Percentiles rank a stretch among this genome's conserved stretches.
These are phyloP conservation scores for Schizophyllum amplum DNA, from an alignment of 1,284 basidiomycete genomes.

Conservation along the genomic window DNA sequence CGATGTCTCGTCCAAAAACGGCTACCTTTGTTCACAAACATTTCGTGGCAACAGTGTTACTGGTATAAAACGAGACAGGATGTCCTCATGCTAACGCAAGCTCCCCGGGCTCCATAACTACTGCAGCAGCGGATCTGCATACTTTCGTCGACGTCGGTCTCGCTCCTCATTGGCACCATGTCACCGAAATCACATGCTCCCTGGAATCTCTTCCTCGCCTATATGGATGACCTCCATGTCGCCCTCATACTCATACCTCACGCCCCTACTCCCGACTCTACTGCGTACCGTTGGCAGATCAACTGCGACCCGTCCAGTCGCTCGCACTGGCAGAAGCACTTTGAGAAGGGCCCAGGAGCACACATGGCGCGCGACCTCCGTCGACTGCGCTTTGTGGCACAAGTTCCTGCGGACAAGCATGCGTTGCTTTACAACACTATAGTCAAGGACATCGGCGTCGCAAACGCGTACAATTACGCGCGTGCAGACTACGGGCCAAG, in stretches of 20 bases:
- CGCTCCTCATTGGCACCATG: too few species aligned
- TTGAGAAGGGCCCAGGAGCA: background rate
- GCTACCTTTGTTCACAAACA: too few species aligned
- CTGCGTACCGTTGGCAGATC: background rate
- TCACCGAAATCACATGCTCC: background rate
- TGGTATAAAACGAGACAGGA: too few species aligned
- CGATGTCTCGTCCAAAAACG: too few species aligned
- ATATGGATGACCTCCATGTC: background rate
- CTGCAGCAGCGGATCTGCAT: too few species aligned
- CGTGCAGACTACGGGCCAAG: background rate
- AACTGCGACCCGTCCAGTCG: background rate
- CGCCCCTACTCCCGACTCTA: background rate
- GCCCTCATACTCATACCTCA: background rate
- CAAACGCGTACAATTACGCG: background rate
- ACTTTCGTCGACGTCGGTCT: too few species aligned
- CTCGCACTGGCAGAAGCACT: background rate
- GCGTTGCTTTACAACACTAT: background rate
- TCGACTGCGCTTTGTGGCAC: background rate
- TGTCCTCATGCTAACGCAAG: too few species aligned
- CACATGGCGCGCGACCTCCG: background rate
- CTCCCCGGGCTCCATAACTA: too few species aligned
- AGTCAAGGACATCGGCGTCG: background rate
- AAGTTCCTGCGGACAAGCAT: background rate
- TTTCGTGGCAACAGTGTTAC: too few species aligned
- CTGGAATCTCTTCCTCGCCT: background rate